Conservation (phyloP, 2,329 filamentous ascomycete species). For the Zymoseptoria crescenta region DNA sequence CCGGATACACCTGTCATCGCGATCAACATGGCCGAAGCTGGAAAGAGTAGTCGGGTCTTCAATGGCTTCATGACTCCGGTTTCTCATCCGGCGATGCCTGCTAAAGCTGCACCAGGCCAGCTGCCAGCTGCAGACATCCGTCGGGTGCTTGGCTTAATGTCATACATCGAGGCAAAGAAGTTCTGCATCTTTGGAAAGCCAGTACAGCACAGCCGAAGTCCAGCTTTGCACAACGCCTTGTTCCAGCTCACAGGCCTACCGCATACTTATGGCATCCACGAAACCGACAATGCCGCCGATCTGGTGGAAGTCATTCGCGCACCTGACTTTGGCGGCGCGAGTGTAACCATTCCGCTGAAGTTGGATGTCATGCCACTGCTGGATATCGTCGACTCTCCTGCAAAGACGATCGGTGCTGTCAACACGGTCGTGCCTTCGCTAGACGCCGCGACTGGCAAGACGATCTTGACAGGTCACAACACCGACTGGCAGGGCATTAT, state of each 20-base stretch:
- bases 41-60: conserved; percentile 81
- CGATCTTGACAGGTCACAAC: conserved; percentile 69
- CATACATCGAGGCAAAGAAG: conserved; percentile 64
- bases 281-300: conserved; percentile 60
- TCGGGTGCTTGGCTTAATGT: conserved; percentile 66
- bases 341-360: conserved; percentile 93
- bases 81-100: conserved; percentile 78
- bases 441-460: conserved; percentile 32
- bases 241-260: conserved; percentile 73
- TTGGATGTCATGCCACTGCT: conserved; percentile 74
- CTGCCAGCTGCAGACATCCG: conserved; percentile 85
- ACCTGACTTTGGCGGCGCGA: conserved; percentile 79
- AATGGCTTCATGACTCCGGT: conserved; percentile 95
- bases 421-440: conserved; percentile 73
- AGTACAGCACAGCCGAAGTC: conserved; percentile 73
- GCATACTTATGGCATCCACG: conserved; percentile 67
- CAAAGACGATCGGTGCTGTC: conserved; percentile 77
- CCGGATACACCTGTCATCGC: conserved; percentile 73
- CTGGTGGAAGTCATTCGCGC: conserved; percentile 59
- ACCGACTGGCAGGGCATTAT: conserved; percentile 95
- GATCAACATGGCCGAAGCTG: conserved; percentile 86
- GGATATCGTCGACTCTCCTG: conserved; percentile 72
- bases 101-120: conserved; percentile 89
- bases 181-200: conserved; percentile 88
- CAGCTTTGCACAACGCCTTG: conserved; percentile 79